These are phyloP conservation scores for Escovopsis weberi DNA, from an alignment of 2,329 filamentous ascomycete genomes.

Conservation along the genomic window DNA sequence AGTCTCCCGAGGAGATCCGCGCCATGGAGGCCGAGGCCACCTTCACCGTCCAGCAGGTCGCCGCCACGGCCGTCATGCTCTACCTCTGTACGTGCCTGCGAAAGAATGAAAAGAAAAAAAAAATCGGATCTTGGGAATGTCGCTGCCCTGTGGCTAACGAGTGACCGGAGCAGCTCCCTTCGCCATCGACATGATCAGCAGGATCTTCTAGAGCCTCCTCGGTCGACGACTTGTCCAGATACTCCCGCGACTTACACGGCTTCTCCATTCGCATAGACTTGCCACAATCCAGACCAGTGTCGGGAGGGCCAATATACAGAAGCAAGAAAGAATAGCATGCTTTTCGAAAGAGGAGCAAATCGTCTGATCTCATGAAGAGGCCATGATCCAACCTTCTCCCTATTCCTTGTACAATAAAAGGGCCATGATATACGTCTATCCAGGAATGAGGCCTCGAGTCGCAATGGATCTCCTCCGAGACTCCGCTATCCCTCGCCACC, in stretches of 20 bases:
- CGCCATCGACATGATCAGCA: conserved; percentile 36
- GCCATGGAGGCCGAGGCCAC: conserved; percentile 53
- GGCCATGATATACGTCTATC: neutral
- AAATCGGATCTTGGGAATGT: too few relatives aligned
- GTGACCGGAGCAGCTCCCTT: conserved; percentile 34
- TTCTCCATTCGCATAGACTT: too few relatives aligned
- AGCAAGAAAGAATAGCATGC: too few relatives aligned
- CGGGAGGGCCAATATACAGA: too few relatives aligned
- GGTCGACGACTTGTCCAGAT: neutral
- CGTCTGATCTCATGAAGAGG: neutral
- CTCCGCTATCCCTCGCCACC: too few relatives aligned
- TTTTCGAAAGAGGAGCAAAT: too few relatives aligned
- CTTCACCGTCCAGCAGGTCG: conserved; percentile 51
- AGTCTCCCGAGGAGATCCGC: conserved; percentile 55
- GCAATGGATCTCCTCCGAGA: too few relatives aligned
- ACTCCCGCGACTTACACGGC: too few relatives aligned
- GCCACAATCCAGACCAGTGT: too few relatives aligned
- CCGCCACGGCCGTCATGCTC: conserved; percentile 50
- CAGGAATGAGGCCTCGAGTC: too few relatives aligned
- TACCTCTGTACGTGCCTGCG: conserved; percentile 53
- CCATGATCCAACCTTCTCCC: neutral
- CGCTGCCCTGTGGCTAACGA: too few relatives aligned
- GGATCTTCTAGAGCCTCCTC: conserved; percentile 22
- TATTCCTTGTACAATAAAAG: neutral
- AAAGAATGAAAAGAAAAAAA: neutral